phyloP scores from a whole-genome alignment of 352 stramenopile species.

The Phytophthora citricola region DNA sequence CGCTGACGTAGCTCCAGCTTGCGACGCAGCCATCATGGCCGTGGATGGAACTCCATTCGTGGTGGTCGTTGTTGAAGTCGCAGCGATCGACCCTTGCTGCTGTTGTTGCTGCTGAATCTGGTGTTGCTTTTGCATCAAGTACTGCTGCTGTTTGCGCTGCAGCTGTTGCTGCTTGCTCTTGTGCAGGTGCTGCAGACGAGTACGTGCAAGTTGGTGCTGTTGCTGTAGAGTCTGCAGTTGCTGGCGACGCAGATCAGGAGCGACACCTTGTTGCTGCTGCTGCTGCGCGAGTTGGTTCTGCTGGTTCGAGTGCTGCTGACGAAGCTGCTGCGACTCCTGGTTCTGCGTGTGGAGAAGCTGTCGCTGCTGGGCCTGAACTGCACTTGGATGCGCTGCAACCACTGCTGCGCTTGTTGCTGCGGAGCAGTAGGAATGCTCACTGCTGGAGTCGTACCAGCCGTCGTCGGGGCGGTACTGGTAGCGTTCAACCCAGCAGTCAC shows the following conservation, averaged over 20 bases:
- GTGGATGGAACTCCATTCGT: conserved; percentile 30
- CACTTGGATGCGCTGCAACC: conserved; percentile 81
- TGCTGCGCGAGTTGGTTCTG: conserved; percentile 78
- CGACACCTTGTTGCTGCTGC: conserved; percentile 69
- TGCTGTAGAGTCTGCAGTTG: conserved; percentile 82
- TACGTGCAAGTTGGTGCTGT: conserved; percentile 72
- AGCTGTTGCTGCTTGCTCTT: conserved; percentile 85
- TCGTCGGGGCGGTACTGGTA: conserved; percentile 30
- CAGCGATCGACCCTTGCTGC: conserved; percentile 43
- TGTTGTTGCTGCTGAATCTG: conserved; percentile 73
- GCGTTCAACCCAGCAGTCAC: conserved; percentile 37
- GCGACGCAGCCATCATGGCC: conserved; percentile 38
- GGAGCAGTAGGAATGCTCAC: conserved; percentile 46
- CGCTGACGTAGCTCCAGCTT: conserved; percentile 36
- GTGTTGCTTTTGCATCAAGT: conserved; percentile 81
- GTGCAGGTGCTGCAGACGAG: conserved; percentile 73
- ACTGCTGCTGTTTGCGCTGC: conserved; percentile 84
- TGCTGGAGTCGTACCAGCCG: conserved; percentile 27
- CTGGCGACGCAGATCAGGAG: conserved; percentile 65
- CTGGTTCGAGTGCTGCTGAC: conserved; percentile 77
- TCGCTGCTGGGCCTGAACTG: conserved; percentile 85
- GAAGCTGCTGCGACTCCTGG: conserved; percentile 79
- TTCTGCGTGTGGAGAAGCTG: conserved; percentile 77
- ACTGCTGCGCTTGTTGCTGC: conserved; percentile 82
- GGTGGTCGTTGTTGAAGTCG: conserved; percentile 27